Conservation (phyloP, 345 rosid species). For the Mercurialis annua region DNA sequence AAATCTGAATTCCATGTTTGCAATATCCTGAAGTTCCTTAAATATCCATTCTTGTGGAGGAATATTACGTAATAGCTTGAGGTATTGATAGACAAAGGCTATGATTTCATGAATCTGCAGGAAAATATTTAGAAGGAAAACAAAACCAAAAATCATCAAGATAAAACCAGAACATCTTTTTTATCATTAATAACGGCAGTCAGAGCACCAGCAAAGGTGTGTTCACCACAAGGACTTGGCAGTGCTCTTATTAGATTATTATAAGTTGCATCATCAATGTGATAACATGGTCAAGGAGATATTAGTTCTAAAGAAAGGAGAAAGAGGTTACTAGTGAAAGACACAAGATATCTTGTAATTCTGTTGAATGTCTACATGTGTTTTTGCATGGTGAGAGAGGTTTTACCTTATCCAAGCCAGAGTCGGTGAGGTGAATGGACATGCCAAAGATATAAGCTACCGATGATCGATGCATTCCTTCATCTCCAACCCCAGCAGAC, state of each 20-base stretch:
- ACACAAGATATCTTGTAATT: not conserved
- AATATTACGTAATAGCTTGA: constrained; percentile 59
- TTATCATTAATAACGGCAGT: not conserved
- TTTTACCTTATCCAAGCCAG: constrained; percentile 79
- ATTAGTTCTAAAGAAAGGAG: not conserved
- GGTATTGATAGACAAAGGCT: constrained; percentile 83
- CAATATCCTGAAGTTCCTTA: constrained; percentile 94
- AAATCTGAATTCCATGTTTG: constrained; percentile 86
- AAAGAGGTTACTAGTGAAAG: not conserved
- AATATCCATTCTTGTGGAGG: constrained; percentile 98
- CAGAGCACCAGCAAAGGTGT: not conserved
- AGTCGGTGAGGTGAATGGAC: constrained; percentile 87
- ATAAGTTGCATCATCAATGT: not conserved
- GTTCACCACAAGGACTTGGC: not conserved
- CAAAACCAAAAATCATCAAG: constrained; percentile 2
- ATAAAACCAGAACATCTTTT: not conserved
- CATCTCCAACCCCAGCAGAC: constrained; percentile 93
- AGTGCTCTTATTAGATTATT: not conserved
- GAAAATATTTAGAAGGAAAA: not conserved
- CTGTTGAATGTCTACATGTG: not conserved
- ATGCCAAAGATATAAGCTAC: constrained; percentile 77
- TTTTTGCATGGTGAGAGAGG: not conserved
- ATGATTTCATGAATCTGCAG: constrained; percentile 75
- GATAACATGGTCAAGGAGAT: not conserved
- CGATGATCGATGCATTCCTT: constrained; percentile 85